A percentile compares a stretch with the other conserved stretches of the same genome.
These are phyloP conservation scores for Coniochaeta ligniaria DNA, from an alignment of 2,329 filamentous ascomycete genomes.

Conservation along the genomic window DNA sequence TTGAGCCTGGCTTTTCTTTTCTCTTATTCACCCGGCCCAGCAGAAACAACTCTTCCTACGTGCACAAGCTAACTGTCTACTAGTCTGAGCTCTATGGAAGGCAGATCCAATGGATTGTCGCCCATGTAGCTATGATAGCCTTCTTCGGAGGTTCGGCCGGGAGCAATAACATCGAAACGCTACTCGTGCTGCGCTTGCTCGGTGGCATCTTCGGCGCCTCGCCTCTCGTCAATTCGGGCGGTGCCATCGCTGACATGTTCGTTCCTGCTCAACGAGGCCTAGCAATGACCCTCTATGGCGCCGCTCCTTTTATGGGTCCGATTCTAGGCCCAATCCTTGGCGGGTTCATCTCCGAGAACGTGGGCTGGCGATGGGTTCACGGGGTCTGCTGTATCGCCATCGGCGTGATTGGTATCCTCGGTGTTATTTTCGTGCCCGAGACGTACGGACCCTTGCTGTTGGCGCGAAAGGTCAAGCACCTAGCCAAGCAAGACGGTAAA, in stretches of 20 bases:
- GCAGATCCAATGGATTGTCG: no score
- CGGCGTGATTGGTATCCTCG: conserved; percentile 20
- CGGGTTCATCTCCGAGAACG: conserved; percentile 21
- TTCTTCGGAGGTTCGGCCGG: conserved; percentile 31
- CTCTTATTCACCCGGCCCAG: no score
- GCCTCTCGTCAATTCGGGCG: conserved; percentile 55
- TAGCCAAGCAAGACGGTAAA: conserved; percentile 24
- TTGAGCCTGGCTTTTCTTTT: no score
- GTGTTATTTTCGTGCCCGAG: conserved; percentile 14
- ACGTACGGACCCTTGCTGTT: conserved; percentile 38
- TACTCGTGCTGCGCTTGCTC: no score
- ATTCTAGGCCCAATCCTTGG: conserved; percentile 20
- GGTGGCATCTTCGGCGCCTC: no score
- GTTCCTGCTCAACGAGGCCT: conserved; percentile 41
- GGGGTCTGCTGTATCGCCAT: no score
- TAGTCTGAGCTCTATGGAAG: no score
- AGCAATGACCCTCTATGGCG: conserved; percentile 22
- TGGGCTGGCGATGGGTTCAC: conserved; percentile 27
- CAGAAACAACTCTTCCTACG: no score
- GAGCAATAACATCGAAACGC: no score
- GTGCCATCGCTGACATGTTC: conserved; percentile 59
- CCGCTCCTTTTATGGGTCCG: conserved; percentile 25
- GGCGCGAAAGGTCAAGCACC: conserved; percentile 42
- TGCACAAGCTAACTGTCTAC: no score
- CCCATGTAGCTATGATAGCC: no score